Conservation (phyloP, 2,329 filamentous ascomycete species). For the Aspergillus novofumigatus region DNA sequence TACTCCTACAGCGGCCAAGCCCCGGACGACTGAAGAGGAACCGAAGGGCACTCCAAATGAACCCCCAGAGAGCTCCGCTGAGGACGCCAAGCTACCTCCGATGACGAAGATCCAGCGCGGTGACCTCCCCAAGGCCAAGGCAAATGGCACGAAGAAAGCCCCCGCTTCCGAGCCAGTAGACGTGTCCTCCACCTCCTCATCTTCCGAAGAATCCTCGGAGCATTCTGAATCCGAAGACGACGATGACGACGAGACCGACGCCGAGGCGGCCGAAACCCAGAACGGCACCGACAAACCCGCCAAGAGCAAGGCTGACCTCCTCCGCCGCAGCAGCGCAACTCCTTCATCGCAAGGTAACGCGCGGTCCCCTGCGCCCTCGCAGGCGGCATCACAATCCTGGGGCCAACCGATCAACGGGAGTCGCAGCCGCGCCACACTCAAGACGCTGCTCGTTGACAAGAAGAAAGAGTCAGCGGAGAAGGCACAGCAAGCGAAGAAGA, state of each 20-base stretch:
- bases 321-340: background rate
- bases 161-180: background rate
- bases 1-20: background rate
- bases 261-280: background rate
- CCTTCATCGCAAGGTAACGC: background rate
- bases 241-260: background rate
- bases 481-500: background rate
- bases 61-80: background rate
- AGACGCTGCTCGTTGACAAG: conserved; percentile 3
- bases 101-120: background rate
- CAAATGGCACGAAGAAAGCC: background rate
- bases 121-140: background rate
- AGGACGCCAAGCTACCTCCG: background rate
- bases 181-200: conserved; percentile 3
- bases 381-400: conserved; percentile 3
- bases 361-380: background rate
- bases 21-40: background rate
- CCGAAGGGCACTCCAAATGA: background rate
- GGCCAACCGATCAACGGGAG: background rate
- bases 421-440: conserved; percentile 2
- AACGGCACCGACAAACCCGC: background rate
- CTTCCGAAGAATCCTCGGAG: background rate
- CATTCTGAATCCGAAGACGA: conserved; percentile 2
- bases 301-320: conserved; percentile 4
- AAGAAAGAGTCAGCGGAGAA: conserved; percentile 7